phyloP scores from a whole-genome alignment of 2,329 filamentous ascomycete genomes.

The Drechmeria coniospora region DNA sequence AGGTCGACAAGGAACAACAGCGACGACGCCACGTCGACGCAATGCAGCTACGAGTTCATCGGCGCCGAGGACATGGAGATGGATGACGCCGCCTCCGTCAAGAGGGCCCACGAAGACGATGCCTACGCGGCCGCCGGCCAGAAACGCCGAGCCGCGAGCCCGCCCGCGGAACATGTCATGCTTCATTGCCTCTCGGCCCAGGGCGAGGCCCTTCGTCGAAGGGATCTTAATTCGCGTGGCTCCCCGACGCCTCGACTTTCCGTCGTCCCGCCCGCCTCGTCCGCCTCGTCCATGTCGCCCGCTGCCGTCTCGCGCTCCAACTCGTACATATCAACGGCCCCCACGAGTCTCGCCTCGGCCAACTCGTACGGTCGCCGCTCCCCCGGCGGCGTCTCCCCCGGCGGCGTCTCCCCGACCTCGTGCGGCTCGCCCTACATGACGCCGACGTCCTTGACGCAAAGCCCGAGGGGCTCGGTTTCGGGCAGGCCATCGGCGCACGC shows the following conservation, averaged over 20 bases:
- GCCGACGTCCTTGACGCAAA: conserved; percentile 31
- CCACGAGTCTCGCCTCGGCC: conserved; percentile 26
- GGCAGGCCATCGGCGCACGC: conserved; percentile 24
- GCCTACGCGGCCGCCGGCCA: conserved; percentile 25
- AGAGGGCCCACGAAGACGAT: conserved; percentile 34
- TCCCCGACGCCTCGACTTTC: conserved; percentile 36
- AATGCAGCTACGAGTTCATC: conserved; percentile 26
- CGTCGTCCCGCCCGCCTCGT: conserved; percentile 26
- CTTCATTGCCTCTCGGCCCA: conserved; percentile 22
- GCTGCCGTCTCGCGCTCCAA: conserved; percentile 23
- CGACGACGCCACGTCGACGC: conserved; percentile 32
- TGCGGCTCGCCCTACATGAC: conserved; percentile 34
- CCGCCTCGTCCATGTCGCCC: conserved; percentile 28
- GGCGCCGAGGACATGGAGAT: conserved; percentile 29
- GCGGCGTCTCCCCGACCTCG: conserved; percentile 34
- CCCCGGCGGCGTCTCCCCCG: conserved; percentile 27
- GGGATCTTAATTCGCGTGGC: conserved; percentile 31
- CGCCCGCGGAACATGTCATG: conserved; percentile 30
- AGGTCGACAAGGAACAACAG: conserved; percentile 35
- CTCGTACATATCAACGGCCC: conserved; percentile 31
- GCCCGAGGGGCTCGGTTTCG: conserved; percentile 30
- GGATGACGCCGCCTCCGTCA: conserved; percentile 35
- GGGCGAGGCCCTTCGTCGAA: conserved; percentile 30
- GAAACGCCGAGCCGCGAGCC: conserved; percentile 42
- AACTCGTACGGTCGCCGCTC: conserved; percentile 31